Percentiles rank a stretch among this genome's conserved stretches.
Conservation (phyloP, 192 early-diverging fungal genomes). For the Coemansia sp. region DNA sequence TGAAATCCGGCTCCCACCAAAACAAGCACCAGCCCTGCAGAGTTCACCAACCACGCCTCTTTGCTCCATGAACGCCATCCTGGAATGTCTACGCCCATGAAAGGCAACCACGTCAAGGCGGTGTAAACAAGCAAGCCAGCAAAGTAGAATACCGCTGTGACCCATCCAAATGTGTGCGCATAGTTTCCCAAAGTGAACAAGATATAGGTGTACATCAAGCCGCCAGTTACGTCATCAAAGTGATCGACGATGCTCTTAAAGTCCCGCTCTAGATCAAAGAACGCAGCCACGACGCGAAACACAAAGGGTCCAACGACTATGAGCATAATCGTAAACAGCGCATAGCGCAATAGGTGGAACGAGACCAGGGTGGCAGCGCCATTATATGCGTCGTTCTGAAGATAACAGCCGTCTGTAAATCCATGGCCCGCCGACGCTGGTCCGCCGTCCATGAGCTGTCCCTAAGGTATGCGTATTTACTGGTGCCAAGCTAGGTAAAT, state of each 20-base stretch:
- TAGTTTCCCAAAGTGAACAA: constrained; percentile 82
- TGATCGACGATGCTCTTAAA: constrained; percentile 67
- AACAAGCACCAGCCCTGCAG: constrained; percentile 60
- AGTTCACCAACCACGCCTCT: constrained; percentile 68
- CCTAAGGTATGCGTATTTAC: not conserved
- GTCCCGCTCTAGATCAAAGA: constrained; percentile 70
- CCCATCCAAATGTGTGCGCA: constrained; percentile 66
- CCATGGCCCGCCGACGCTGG: constrained; percentile 19
- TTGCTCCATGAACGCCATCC: constrained; percentile 66
- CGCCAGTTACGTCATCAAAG: constrained; percentile 66
- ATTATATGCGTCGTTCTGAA: constrained; percentile 25
- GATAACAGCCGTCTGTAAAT: constrained; percentile 52
- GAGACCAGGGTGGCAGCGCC: constrained; percentile 55
- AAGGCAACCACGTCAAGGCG: constrained; percentile 68
- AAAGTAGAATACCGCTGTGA: constrained; percentile 50
- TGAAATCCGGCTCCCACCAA: constrained; percentile 65
- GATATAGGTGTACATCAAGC: constrained; percentile 65
- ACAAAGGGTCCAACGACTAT: constrained; percentile 46
- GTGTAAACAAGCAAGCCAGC: constrained; percentile 60
- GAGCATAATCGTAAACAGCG: constrained; percentile 46
- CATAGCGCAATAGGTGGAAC: constrained; percentile 41
- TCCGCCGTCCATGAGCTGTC: constrained; percentile 15
- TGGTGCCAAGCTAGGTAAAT: not conserved
- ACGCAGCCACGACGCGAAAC: constrained; percentile 64
- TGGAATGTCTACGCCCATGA: constrained; percentile 69